A percentile compares a stretch with the other conserved stretches of the same genome.
phyloP scores from a whole-genome alignment of 768 basidiomycete species.

The Dacryopinax spathularia region DNA sequence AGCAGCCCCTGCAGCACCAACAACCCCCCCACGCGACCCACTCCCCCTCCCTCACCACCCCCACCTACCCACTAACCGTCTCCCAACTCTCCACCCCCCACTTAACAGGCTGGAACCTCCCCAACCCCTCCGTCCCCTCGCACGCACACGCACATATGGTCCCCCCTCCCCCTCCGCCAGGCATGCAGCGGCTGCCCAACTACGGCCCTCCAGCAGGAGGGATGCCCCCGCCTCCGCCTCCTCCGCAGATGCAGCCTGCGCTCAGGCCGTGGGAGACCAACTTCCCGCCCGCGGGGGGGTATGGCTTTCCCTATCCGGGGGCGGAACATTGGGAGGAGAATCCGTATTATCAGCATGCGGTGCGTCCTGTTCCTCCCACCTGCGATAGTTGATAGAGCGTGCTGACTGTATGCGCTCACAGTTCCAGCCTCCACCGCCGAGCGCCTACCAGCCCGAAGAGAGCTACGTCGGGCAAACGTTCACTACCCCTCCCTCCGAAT shows the following conservation, averaged over 20 bases:
- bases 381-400: too few species aligned
- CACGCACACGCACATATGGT: too few species aligned
- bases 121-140: background rate
- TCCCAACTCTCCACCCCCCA: background rate
- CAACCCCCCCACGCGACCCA: background rate
- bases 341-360: background rate
- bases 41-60: background rate
- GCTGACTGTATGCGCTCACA: background rate
- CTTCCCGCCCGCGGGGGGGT: background rate
- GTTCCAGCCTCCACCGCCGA: background rate
- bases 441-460: background rate
- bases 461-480: background rate
- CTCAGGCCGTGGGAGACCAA: background rate
- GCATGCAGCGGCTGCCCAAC: background rate
- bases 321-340: background rate
- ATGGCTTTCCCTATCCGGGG: background rate
- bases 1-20: background rate
- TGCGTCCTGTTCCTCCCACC: background rate
- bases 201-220: background rate
- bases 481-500: background rate
- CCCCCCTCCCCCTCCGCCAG: too few species aligned
- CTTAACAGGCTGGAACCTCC: background rate
- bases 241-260: background rate
- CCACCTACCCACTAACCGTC: background rate
- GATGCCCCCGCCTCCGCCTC: background rate